Base-by-base conservation (phyloP, 2,329 filamentous ascomycete genomes). In the Neofusicoccum laricinum region DNA sequence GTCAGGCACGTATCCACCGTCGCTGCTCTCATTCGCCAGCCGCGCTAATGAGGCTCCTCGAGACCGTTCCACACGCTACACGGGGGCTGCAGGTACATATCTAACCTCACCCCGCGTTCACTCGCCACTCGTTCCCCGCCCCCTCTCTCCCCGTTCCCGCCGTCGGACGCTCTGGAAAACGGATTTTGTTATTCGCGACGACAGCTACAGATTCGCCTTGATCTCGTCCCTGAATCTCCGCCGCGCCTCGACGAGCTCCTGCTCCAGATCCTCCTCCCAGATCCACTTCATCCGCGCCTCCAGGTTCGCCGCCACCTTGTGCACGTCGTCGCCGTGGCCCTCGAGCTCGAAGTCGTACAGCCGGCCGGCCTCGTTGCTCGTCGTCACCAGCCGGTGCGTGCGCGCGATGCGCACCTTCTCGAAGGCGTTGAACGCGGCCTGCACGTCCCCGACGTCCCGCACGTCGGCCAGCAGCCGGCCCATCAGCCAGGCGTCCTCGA, bases 401-500 rank as follows among this genome's bases (percentile, higher is more conserved):
- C 79, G 67, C 12, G 73, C 74, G 58, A 77, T 66, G 43, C 78
- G 64, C 1, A 75, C 69, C 6, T 62, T 36, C 67, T 80, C 77
- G 57, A 73, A 80, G 0, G 72, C 76, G 30, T 66, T 57, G 63
- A 80, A 78, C 0, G 76, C 77, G 25, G 64, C 65, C 64, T 70
- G 69, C 3, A 79, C 66, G 36, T 67, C 49, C 2, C 62, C 65
- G 12, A 58, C 17, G 3, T 30, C 51, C 3, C 55, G 34, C 0
- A 57, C 65, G 2, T 46, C 43, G 15, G 66, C 67, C 48, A 82
- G 67, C 2, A 81, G 66, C 8, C 69, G 69, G 8, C 75, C 75
- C 32, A 84, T 72, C 1, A 79, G 70, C 21, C 82, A 75, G 1
- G 79, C 80, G 66, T 87, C 85, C 70, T 87, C 85, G 63, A 87